These are phyloP conservation scores for Colletotrichum tofieldiae DNA, from an alignment of 2,329 filamentous ascomycete genomes.

Conservation along the genomic window DNA sequence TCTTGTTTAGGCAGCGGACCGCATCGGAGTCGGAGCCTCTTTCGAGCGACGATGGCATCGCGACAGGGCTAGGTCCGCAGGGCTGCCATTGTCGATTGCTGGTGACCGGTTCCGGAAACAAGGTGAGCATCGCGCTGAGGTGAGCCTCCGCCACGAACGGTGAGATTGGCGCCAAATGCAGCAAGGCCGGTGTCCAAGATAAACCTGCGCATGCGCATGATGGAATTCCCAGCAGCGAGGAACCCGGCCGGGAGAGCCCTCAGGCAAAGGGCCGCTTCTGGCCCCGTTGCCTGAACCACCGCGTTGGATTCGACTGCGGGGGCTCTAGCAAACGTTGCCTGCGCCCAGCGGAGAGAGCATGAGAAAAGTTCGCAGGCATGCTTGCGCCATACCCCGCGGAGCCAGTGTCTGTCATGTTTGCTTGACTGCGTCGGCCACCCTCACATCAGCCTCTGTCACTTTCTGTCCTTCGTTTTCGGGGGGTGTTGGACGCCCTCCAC, in stretches of 20 bases:
- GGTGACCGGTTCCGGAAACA: slow-evolving; percentile 6
- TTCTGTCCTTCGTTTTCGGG: background rate
- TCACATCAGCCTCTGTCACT: slow-evolving; percentile 19
- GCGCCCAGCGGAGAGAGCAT: background rate
- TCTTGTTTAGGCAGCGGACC: slow-evolving; percentile 20
- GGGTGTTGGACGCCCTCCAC: background rate
- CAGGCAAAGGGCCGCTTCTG: slow-evolving; percentile 24
- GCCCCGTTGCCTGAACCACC: slow-evolving; percentile 29
- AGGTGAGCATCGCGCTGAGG: slow-evolving; percentile 25
- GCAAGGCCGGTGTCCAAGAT: slow-evolving; percentile 15
- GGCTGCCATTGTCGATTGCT: slow-evolving; percentile 6
- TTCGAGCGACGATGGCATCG: background rate
- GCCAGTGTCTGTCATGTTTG: slow-evolving; percentile 8
- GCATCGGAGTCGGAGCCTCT: slow-evolving; percentile 9
- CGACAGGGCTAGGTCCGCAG: background rate
- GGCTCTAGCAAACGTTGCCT: background rate
- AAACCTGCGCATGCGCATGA: background rate
- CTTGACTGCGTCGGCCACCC: background rate
- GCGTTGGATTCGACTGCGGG: slow-evolving; percentile 13
- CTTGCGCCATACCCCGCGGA: slow-evolving; percentile 9
- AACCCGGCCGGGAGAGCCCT: slow-evolving; percentile 19
- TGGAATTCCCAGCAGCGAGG: slow-evolving; percentile 15
- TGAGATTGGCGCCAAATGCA: slow-evolving; percentile 12
- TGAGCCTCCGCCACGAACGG: slow-evolving; percentile 26
- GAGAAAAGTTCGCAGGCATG: slow-evolving; percentile 5